Evolutionary conservation across 306 rosid species (phyloP), one percentile per base, ranked within the genome.

Genomic region (Vachellia pachyceras): DNA sequence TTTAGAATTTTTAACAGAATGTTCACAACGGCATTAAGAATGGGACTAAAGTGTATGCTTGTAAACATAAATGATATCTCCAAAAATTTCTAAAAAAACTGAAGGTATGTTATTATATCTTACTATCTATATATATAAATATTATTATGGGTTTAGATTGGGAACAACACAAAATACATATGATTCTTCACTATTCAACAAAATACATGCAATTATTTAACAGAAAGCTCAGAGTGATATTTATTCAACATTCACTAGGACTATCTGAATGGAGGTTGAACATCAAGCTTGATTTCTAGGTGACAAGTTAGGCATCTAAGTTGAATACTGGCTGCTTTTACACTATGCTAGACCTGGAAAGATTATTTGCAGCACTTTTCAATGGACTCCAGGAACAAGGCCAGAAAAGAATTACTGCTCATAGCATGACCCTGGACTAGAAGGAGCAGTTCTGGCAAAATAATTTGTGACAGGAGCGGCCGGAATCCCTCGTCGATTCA

Each of bases 381-480:
- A 63, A 73, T 52, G 10, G 7, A 45, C 55, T 17, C 63, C 33
- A 69, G 69, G 23, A 76, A 63, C 22, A 47, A 47, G 72, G 55
- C 69, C 60, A 18, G 76, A 50, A 42, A 63, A 78, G 76, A 7
- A 61, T 86, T 76, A 96, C 68, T 92, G 99, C 23, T 46, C 86
- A 82, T 72, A 93, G 86, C 99, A 95, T 52, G 99, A 95, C 20
- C 97, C 98, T 33, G 98, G 86, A 68, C 94, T 91, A 7, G 1
- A 50, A 13, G 99, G 98, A 55, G 97, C 85, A 17, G 55, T 79
- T 79, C 94, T 91, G 74, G 97, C 98, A 70, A 69, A 69, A 13
- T 64, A 77, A 78, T 93, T 95, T 1, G 87, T 86, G 73, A 90
- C 92, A 11, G 99, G 98, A 72, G 99, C 98, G 12, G 97, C 98